phyloP scores from a whole-genome alignment of 495 filamentous ascomycete species.

The Aspergillus funiculosus region DNA sequence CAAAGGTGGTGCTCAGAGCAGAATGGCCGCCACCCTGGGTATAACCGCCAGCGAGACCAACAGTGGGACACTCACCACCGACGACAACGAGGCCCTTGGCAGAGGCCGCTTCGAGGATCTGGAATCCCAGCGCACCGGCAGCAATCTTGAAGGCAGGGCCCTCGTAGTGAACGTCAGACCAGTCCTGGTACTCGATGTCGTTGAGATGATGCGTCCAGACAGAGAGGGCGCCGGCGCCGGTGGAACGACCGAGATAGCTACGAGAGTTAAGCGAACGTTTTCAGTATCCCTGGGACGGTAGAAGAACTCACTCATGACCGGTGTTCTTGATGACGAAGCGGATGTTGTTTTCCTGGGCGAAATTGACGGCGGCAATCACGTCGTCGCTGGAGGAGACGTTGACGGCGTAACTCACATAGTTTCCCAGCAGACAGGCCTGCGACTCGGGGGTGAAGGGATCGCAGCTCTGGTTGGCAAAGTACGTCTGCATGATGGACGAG shows the following conservation, averaged over 20 bases:
- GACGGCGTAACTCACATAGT: slow-evolving; percentile 51
- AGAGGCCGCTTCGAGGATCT: slow-evolving; percentile 45
- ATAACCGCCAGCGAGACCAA: slow-evolving; percentile 51
- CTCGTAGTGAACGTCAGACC: slow-evolving; percentile 35
- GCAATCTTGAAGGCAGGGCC: slow-evolving; percentile 53
- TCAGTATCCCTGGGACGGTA: not conserved
- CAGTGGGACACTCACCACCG: slow-evolving; percentile 36
- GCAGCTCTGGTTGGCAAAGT: slow-evolving; percentile 48
- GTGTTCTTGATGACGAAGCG: slow-evolving; percentile 63
- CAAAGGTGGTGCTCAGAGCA: slow-evolving; percentile 47
- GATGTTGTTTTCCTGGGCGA: slow-evolving; percentile 53
- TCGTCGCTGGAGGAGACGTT: slow-evolving; percentile 36
- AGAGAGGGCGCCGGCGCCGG: slow-evolving; percentile 50
- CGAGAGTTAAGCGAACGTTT: not conserved
- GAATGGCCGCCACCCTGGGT: slow-evolving; percentile 59
- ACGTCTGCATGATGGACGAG: slow-evolving; percentile 40
- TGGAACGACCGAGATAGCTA: slow-evolving; percentile 53
- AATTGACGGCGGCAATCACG: slow-evolving; percentile 39
- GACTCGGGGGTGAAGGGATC: slow-evolving; percentile 45
- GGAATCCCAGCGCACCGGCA: slow-evolving; percentile 46
- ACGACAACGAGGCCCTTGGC: slow-evolving; percentile 28
- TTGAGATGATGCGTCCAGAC: slow-evolving; percentile 58
- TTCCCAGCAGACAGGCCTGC: slow-evolving; percentile 51
- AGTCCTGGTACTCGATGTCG: slow-evolving; percentile 36
- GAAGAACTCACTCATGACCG: slow-evolving; percentile 43